Evolutionary conservation across 2,329 filamentous ascomycete genomes (phyloP).

Genomic region (Penicillium sp.): DNA sequence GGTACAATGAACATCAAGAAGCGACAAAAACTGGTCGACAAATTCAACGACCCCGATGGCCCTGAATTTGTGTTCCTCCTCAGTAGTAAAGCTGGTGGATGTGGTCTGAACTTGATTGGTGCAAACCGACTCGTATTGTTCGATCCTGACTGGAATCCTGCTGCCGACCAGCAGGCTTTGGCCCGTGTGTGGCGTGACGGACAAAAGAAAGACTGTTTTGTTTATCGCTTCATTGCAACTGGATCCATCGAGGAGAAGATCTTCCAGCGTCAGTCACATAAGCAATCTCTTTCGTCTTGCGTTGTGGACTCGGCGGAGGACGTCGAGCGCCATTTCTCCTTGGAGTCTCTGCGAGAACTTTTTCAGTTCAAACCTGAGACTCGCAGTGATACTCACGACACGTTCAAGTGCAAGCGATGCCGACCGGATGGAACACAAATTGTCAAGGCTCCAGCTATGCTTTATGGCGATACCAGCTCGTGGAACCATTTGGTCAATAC

Average conservation of each 20-base stretch:
- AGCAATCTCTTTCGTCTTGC: constrained; percentile 92
- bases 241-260: constrained; percentile 99
- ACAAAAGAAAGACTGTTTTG: constrained; percentile 98
- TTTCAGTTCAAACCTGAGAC: constrained; percentile 90
- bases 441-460: constrained; percentile 88
- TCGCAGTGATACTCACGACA: constrained; percentile 92
- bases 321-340: constrained; percentile 92
- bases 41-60: constrained; percentile 91
- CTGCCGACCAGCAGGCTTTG: constrained; percentile 93
- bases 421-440: constrained; percentile 82
- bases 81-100: constrained; percentile 94
- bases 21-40: constrained; percentile 93
- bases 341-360: constrained; percentile 85
- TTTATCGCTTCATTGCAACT: constrained; percentile 98
- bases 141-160: constrained; percentile 97
- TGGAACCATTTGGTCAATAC: constrained; percentile 97
- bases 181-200: constrained; percentile 98
- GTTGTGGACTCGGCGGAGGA: constrained; percentile 97
- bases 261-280: constrained; percentile 97
- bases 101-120: constrained; percentile 92
- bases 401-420: constrained; percentile 97
- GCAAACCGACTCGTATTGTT: constrained; percentile 94
- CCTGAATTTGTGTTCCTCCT: constrained; percentile 93
- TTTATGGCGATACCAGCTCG: constrained; percentile 97
- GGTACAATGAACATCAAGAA: constrained; percentile 98